Evolutionary conservation across 192 early-diverging fungal species (phyloP).

Genomic region (Coemansia javaensis): DNA sequence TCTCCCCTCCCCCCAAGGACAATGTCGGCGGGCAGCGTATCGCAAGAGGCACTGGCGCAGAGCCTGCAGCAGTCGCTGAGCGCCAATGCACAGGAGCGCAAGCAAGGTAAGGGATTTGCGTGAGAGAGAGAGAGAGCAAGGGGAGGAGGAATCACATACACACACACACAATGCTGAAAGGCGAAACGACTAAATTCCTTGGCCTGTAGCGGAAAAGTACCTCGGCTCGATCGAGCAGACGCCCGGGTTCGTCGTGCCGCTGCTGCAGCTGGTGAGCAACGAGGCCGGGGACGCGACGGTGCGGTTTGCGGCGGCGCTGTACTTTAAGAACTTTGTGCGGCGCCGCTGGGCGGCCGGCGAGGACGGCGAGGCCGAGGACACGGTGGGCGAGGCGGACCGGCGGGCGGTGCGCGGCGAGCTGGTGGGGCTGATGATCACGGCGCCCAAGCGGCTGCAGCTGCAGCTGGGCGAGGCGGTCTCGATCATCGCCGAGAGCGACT

Average conservation of each 20-base stretch:
- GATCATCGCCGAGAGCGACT: constrained; percentile 89
- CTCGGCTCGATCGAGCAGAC: constrained; percentile 54
- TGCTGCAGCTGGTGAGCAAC: constrained; percentile 73
- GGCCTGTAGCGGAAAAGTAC: constrained; percentile 58
- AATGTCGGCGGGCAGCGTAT: constrained; percentile 1
- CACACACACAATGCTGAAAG: too few species aligned
- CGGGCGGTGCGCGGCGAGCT: constrained; percentile 76
- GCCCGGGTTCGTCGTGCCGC: constrained; percentile 62
- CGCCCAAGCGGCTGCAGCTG: constrained; percentile 73
- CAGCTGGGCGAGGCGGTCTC: constrained; percentile 92
- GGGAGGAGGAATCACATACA: too few species aligned
- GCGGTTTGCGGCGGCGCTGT: constrained; percentile 76
- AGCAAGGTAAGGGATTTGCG: constrained; percentile 26
- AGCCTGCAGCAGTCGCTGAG: constrained; percentile 50
- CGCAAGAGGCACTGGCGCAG: constrained; percentile 28
- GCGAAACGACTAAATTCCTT: too few species aligned
- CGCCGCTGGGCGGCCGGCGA: constrained; percentile 68
- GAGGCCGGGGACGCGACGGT: constrained; percentile 55
- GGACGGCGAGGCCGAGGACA: constrained; percentile 32
- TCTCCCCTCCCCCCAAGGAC: too few species aligned
- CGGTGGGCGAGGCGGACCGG: constrained; percentile 58
- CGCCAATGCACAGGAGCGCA: constrained; percentile 41
- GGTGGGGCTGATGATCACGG: constrained; percentile 79
- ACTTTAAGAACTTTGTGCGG: constrained; percentile 97
- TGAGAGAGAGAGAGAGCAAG: neutral